Percentiles rank a stretch among this genome's conserved stretches.
These are phyloP conservation scores for Calonectria hawksworthii DNA, from an alignment of 2,329 filamentous ascomycete genomes.

Conservation along the genomic window DNA sequence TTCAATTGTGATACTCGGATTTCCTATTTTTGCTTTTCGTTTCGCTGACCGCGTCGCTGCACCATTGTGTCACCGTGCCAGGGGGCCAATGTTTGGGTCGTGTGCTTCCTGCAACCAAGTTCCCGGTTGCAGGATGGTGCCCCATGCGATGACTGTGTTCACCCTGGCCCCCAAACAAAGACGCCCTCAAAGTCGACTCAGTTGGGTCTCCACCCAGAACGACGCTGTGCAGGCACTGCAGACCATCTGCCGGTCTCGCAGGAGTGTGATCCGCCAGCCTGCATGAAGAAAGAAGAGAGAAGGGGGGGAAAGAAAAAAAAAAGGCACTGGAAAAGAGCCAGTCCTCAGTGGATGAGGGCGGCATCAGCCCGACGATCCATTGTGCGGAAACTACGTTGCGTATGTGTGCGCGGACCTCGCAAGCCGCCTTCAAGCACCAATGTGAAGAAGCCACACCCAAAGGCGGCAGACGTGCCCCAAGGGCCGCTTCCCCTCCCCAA, in stretches of 20 bases:
- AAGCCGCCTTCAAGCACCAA: conserved; percentile 4
- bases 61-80: neutral
- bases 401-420: neutral
- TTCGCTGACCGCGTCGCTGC: conserved; percentile 11
- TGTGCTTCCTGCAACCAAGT: conserved; percentile 21
- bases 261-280: conserved; percentile 25
- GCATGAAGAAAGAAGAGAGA: conserved; percentile 18
- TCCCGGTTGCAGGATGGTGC: conserved; percentile 7
- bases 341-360: conserved; percentile 7
- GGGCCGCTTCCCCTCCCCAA: neutral
- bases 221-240: conserved; percentile 21
- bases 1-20: conserved; percentile 9
- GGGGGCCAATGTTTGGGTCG: conserved; percentile 5
- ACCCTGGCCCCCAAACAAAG: neutral
- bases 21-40: neutral
- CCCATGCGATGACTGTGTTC: conserved; percentile 1
- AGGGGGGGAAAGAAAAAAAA: neutral
- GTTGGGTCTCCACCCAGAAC: conserved; percentile 7
- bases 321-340: neutral
- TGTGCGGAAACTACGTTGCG: neutral
- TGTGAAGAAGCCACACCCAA: conserved; percentile 4
- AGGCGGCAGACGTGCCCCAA: neutral
- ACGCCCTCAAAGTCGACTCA: neutral
- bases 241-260: conserved; percentile 39
- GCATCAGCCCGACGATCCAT: neutral